Evolutionary conservation across 108 stramenopile genomes (phyloP), one percentile per base, ranked within the genome.

Genomic region (Chaetoceros muelleri): DNA sequence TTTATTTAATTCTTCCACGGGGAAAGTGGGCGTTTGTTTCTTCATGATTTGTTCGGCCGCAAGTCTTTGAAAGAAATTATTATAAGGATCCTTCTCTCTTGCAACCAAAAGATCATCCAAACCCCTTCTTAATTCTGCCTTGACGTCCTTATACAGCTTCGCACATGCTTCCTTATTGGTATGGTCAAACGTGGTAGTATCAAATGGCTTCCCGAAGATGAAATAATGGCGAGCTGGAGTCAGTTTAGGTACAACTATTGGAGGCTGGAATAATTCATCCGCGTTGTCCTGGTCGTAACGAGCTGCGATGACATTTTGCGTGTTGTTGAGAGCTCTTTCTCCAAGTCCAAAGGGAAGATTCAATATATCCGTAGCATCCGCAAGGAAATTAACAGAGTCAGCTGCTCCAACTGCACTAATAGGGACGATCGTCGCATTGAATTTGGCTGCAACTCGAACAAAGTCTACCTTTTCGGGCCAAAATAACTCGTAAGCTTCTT

Each of bases 381-480:
- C 34, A n/a, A 93, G 22, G 20, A 82, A 70, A 34, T 72, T 64
- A 27, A 70, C 71, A 57, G 71, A 71, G 56, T 96, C 95, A 17
- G 86, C 91, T 44, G 92, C 82, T 26, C 96, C 96, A 21, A 95
- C 76, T 3, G 93, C 93, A 60, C 79, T 78, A 44, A 97, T 48
- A 1, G 96, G 91, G 23, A 97, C 73, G 28, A 97, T 93, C 2
- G 90, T 93, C 1, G 96, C 93, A 60, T 94, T 92, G 68, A 90
- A 95, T 45, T 61, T 66, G 25, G 85, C 90, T 3, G 96, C 96
- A 1, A 90, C 75, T 34, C 96, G 61, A 5, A 97, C 91, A 70
- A 97, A 97, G 53, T 97, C 96, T 22, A 69, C 64, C 67, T 85
- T 85, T 47, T 85, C 84, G 0, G 94, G 94, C 96, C 96, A 97